Percentiles rank a stretch among this genome's conserved stretches.
These are phyloP conservation scores for Aureobasidium sp. DNA, from an alignment of 2,329 filamentous ascomycete genomes.

Conservation along the genomic window DNA sequence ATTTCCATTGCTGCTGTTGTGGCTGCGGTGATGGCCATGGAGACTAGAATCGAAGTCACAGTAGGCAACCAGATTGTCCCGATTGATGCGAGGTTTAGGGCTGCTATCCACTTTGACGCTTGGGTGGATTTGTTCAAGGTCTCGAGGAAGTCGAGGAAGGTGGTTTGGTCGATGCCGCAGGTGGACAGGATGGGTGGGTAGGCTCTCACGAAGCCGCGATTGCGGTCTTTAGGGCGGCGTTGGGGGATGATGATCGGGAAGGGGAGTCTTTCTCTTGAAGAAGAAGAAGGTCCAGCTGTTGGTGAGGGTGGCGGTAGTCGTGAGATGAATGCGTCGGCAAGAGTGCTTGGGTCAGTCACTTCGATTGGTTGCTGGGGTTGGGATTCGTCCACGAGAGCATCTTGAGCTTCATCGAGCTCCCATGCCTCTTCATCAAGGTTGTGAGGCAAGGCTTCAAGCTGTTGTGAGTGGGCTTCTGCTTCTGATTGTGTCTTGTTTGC, in stretches of 20 bases:
- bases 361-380: slow-evolving; percentile 7
- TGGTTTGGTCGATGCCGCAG: slow-evolving; percentile 42
- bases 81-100: slow-evolving; percentile 27
- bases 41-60: slow-evolving; percentile 38
- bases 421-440: slow-evolving; percentile 24
- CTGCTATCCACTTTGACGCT: slow-evolving; percentile 28
- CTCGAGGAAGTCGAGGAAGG: slow-evolving; percentile 45
- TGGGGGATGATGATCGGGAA: slow-evolving; percentile 48
- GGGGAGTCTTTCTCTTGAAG: slow-evolving; percentile 23
- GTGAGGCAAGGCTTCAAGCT: not conserved
- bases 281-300: not conserved
- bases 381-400: not conserved
- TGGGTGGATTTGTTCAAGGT: slow-evolving; percentile 40
- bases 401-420: slow-evolving; percentile 26
- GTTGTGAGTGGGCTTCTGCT: slow-evolving; percentile 15
- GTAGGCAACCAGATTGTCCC: slow-evolving; percentile 35
- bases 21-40: slow-evolving; percentile 38
- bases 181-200: slow-evolving; percentile 45
- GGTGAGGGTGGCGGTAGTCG: not conserved
- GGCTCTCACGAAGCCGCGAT: slow-evolving; percentile 47
- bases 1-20: slow-evolving; percentile 38
- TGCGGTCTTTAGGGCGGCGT: slow-evolving; percentile 42
- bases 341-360: slow-evolving; percentile 16
- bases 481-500: slow-evolving; percentile 17
- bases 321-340: slow-evolving; percentile 23